Conservation (phyloP, 208 protist species). For the Herpetomonas tarakana region DNA sequence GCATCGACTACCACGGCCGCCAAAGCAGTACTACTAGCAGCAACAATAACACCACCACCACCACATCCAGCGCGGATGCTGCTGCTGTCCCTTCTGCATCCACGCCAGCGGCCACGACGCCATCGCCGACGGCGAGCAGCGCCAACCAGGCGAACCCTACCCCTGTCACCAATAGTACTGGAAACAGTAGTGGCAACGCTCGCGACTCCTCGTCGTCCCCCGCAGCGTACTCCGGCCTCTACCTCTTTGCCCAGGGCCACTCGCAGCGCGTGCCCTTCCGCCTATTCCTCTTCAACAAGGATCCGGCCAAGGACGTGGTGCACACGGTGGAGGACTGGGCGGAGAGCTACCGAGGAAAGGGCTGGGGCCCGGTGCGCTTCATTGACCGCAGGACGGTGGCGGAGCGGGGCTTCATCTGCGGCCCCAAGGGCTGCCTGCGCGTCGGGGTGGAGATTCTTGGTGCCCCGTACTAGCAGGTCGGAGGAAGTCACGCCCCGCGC, state of each 20-base stretch:
- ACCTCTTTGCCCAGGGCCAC: conserved; percentile 47
- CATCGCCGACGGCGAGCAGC: not conserved
- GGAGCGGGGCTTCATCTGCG: conserved; percentile 28
- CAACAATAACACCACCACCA: conserved; percentile 1
- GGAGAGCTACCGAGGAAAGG: conserved; percentile 35
- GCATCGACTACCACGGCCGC: conserved; percentile 21
- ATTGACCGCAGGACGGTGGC: conserved; percentile 22
- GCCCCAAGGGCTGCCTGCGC: conserved; percentile 25
- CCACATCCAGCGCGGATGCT: not conserved
- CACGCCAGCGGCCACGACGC: not conserved
- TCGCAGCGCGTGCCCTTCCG: conserved; percentile 30
- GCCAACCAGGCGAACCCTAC: no score
- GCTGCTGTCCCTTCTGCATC: no score
- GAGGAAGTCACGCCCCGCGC: not conserved
- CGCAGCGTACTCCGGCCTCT: conserved; percentile 26
- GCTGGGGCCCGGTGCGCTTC: conserved; percentile 45
- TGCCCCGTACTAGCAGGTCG: conserved; percentile 16
- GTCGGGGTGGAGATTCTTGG: conserved; percentile 33
- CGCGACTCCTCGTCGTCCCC: not conserved
- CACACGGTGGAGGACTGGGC: conserved; percentile 42
- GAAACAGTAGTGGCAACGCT: no score
- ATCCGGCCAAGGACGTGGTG: conserved; percentile 26
- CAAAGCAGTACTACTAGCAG: not conserved
- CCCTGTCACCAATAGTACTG: no score
- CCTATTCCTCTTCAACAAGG: conserved; percentile 30